Evolutionary conservation across 2,329 filamentous ascomycete species (phyloP).

Genomic region (Pyricularia pennisetigena): DNA sequence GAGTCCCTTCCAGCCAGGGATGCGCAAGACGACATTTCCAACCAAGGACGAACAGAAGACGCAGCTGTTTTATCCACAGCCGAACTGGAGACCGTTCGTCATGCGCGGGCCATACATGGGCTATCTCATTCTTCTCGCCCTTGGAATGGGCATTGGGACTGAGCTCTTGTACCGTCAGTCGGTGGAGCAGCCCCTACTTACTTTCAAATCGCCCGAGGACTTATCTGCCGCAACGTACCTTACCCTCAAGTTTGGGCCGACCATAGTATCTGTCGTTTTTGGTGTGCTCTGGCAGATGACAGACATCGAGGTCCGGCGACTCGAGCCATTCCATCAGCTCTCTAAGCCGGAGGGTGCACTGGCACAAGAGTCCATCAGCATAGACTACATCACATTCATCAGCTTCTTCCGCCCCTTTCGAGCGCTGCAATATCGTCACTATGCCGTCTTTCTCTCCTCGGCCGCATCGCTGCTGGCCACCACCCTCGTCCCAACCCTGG

Average conservation of each 20-base stretch:
- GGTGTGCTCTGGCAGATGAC: conserved; percentile 58
- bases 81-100: conserved; percentile 57
- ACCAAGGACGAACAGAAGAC: conserved; percentile 24
- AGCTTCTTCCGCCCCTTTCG: conserved; percentile 55
- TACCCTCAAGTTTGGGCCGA: conserved; percentile 53
- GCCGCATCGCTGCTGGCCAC: conserved; percentile 55
- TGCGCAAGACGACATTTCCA: conserved; percentile 27
- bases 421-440: conserved; percentile 53
- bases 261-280: conserved; percentile 49
- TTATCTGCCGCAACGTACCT: conserved; percentile 46
- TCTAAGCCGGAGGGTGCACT: conserved; percentile 50
- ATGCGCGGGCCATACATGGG: conserved; percentile 54
- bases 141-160: conserved; percentile 38
- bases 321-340: conserved; percentile 58
- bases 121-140: conserved; percentile 41
- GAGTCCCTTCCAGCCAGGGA: conserved; percentile 12
- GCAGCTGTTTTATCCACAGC: conserved; percentile 49
- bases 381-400: conserved; percentile 63
- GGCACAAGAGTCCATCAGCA: conserved; percentile 58
- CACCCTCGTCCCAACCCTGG: conserved; percentile 58
- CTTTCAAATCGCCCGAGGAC: conserved; percentile 38
- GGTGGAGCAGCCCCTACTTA: conserved; percentile 30
- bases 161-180: conserved; percentile 47
- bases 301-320: conserved; percentile 56
- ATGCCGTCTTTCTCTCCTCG: conserved; percentile 58